Evolutionary conservation across 2,329 filamentous ascomycete genomes (phyloP), one percentile per base, ranked within the genome.

Genomic region (Rutstroemia sydowiana): DNA sequence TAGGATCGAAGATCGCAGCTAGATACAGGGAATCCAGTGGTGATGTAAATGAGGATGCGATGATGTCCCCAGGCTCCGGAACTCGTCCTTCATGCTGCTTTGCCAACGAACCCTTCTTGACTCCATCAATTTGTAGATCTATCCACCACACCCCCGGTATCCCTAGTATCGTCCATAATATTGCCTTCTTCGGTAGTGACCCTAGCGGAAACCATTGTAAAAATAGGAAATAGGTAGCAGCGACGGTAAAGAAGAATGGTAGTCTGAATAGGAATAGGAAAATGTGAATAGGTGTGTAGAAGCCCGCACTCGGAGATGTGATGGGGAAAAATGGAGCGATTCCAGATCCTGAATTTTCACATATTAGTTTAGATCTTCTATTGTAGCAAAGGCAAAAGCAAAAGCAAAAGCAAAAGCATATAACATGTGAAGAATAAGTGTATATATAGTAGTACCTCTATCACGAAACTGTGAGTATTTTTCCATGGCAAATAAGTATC

Each of bases 121-220:
- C 93, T 53, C 92, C 92, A 68, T 98, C 93, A 59, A 98, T 88
- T 69, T 96, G 92, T n/a, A 98, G 75, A 70, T 98, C 93, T 52
- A 96, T 85, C 92, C 92, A 97, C 90, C 91, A 97, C 53, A 98
- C 88, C 26, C 93, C 92, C 0, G 91, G 89, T 54, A 95, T 86
- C 34, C 83, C 86, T 61, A 98, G 79, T 59, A 97, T 79, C 55
- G 82, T 79, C 92, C 93, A 97, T 48, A 97, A 73, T 45, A 89
- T 81, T 11, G 87, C 81, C 71, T 97, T 97, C 64, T 89, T 89
- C 40, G 83, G 71, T 31, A 83, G 64, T 8, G 77, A 76, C 1
- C 81, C 82, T 9, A 86, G 75, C 0, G 90, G 90, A 13, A 95
- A 78, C 77, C 85, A 87, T 71, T 92, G 88, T 48, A 97, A 77